Evolutionary conservation across 805 yeast genomes (phyloP).

Genomic region (Saccharomycopsis fibuligera): DNA sequence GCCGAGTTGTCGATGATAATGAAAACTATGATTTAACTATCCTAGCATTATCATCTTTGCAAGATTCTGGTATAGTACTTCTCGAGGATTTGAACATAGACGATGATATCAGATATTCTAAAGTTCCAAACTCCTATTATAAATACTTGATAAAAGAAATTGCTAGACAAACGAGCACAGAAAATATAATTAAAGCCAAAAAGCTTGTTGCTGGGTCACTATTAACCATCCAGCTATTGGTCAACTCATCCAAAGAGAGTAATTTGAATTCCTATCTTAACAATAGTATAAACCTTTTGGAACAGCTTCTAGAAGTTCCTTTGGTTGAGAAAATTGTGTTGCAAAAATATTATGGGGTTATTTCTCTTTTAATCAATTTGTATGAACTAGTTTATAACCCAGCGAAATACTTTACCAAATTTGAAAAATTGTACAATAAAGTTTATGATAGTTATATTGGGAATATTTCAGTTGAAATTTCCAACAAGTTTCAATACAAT

Average conservation of each 20-base stretch:
- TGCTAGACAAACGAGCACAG: background rate
- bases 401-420: conserved; percentile 2
- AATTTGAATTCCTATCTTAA: conserved; percentile 16
- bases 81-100: conserved; percentile 20
- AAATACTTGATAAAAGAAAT: conserved; percentile 5
- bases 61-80: conserved; percentile 23
- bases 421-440: conserved; percentile 6
- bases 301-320: conserved; percentile 4
- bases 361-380: conserved; percentile 13
- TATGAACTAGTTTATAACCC: conserved; percentile 13
- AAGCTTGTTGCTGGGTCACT: conserved; percentile 18
- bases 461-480: background rate
- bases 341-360: conserved; percentile 13
- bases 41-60: conserved; percentile 23
- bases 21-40: conserved; percentile 26
- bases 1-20: conserved; percentile 11
- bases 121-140: conserved; percentile 6
- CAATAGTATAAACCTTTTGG: conserved; percentile 11
- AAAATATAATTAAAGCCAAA: background rate
- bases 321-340: background rate
- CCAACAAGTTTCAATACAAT: conserved; percentile 14
- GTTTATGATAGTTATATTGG: conserved; percentile 5
- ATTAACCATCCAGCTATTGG: conserved; percentile 13
- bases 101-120: conserved; percentile 1
- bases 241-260: conserved; percentile 3